Conservation (phyloP, 306 rosid genomes). For the Lotus japonicus region DNA sequence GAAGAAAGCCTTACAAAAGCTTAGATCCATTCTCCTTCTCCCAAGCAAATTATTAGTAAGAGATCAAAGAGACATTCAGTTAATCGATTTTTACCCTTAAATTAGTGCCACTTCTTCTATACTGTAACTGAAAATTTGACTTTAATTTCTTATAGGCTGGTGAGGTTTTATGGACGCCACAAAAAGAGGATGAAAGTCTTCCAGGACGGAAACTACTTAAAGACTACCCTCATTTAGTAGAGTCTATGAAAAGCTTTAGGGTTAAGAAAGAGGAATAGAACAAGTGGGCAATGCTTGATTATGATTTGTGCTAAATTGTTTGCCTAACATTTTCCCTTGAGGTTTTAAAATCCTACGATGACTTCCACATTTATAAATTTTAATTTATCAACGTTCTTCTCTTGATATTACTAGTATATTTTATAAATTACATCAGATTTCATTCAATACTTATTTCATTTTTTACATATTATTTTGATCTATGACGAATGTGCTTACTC, state of each 20-base stretch:
- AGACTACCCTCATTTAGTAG: slow-evolving; percentile 63
- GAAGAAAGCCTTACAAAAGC: slow-evolving; percentile 64
- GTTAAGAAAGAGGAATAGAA: slow-evolving; percentile 24
- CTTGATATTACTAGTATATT: no score
- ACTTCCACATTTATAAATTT: background rate
- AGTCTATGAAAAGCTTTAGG: background rate
- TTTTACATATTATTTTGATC: no score
- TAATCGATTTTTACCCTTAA: background rate
- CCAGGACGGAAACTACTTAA: slow-evolving; percentile 65
- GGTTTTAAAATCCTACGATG: background rate
- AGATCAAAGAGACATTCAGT: background rate
- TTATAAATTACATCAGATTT: no score
- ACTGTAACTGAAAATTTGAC: background rate
- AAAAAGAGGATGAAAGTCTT: slow-evolving; percentile 65
- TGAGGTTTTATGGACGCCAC: slow-evolving; percentile 95
- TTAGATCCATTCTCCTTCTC: slow-evolving; percentile 69
- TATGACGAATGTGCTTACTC: no score
- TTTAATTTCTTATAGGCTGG: slow-evolving; percentile 65
- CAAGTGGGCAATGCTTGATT: background rate
- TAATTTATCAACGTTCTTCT: background rate
- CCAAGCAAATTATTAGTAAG: slow-evolving; percentile 65
- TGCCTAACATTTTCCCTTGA: background rate
- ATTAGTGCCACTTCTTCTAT: background rate
- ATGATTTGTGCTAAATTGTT: background rate
- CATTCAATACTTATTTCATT: no score